A percentile compares a stretch with the other conserved stretches of the same genome.
Evolutionary conservation across 352 stramenopile genomes (phyloP).

Genomic region (Phytophthora europaea): DNA sequence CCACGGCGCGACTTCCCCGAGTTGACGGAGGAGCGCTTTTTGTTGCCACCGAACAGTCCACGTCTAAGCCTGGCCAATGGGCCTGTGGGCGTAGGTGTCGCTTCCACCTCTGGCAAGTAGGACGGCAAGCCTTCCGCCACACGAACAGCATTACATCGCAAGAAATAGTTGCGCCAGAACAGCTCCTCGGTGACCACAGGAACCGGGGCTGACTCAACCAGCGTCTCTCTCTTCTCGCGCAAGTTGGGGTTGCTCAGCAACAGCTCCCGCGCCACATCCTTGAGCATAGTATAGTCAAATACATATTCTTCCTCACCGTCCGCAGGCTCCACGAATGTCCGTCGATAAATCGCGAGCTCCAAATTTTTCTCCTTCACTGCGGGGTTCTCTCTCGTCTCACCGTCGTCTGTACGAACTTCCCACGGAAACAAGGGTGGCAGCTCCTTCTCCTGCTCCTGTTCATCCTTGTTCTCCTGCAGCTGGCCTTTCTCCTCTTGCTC

Average conservation of each 20-base stretch:
- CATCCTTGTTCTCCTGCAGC: neutral
- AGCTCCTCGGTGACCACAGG: conserved; percentile 58
- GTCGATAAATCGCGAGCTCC: conserved; percentile 69
- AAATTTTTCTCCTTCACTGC: conserved; percentile 63
- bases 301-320: conserved; percentile 71
- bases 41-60: conserved; percentile 55
- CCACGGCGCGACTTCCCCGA: conserved; percentile 47
- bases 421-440: conserved; percentile 52
- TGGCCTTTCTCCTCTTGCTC: neutral
- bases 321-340: conserved; percentile 69
- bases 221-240: conserved; percentile 63
- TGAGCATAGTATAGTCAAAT: conserved; percentile 66
- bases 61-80: conserved; percentile 65
- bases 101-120: conserved; percentile 61
- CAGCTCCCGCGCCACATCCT: conserved; percentile 56
- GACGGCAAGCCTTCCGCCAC: conserved; percentile 45
- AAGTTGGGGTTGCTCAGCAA: conserved; percentile 67
- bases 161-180: conserved; percentile 83
- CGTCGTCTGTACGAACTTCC: conserved; percentile 52
- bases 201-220: conserved; percentile 48
- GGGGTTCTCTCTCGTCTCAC: conserved; percentile 46
- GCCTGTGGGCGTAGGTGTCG: conserved; percentile 17
- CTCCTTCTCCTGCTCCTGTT: conserved; percentile 16
- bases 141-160: conserved; percentile 70
- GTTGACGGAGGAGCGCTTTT: conserved; percentile 46